phyloP scores from a whole-genome alignment of 495 filamentous ascomycete genomes.

The Niebla homalea region DNA sequence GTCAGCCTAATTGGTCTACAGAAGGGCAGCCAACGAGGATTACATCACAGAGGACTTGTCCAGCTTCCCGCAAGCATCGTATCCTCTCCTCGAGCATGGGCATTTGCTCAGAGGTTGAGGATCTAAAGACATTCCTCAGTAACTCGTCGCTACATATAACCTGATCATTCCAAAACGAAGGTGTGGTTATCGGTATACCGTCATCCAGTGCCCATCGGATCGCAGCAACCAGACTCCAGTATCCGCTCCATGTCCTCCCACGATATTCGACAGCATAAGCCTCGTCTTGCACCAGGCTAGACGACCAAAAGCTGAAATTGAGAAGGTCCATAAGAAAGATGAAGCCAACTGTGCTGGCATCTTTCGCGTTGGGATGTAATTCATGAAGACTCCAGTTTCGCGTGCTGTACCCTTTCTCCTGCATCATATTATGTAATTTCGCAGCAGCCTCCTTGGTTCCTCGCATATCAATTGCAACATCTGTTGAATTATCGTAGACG shows the following conservation, averaged over 20 bases:
- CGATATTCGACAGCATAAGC: slow-evolving; percentile 70
- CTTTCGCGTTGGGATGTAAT: slow-evolving; percentile 71
- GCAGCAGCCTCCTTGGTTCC: slow-evolving; percentile 69
- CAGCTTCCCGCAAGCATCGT: slow-evolving; percentile 71
- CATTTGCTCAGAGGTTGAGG: slow-evolving; percentile 72
- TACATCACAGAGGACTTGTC: slow-evolving; percentile 73
- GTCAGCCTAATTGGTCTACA: not conserved
- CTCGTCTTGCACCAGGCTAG: slow-evolving; percentile 40
- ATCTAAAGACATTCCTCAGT: slow-evolving; percentile 69
- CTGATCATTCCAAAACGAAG: slow-evolving; percentile 75
- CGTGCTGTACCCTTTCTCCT: slow-evolving; percentile 69
- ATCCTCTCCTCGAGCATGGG: slow-evolving; percentile 71
- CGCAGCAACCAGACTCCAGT: slow-evolving; percentile 85
- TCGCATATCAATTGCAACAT: slow-evolving; percentile 71
- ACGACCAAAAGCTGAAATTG: slow-evolving; percentile 95
- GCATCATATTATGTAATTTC: slow-evolving; percentile 65
- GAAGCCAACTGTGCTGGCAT: slow-evolving; percentile 70
- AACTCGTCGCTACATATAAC: slow-evolving; percentile 62
- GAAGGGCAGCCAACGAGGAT: slow-evolving; percentile 15
- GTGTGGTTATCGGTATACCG: slow-evolving; percentile 78
- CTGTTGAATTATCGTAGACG: slow-evolving; percentile 85
- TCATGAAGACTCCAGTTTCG: slow-evolving; percentile 78
- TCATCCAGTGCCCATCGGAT: slow-evolving; percentile 83
- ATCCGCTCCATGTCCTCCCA: slow-evolving; percentile 77
- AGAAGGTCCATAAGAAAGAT: slow-evolving; percentile 94